Conservation (phyloP, 345 rosid species). For the Aegle marmelos region DNA sequence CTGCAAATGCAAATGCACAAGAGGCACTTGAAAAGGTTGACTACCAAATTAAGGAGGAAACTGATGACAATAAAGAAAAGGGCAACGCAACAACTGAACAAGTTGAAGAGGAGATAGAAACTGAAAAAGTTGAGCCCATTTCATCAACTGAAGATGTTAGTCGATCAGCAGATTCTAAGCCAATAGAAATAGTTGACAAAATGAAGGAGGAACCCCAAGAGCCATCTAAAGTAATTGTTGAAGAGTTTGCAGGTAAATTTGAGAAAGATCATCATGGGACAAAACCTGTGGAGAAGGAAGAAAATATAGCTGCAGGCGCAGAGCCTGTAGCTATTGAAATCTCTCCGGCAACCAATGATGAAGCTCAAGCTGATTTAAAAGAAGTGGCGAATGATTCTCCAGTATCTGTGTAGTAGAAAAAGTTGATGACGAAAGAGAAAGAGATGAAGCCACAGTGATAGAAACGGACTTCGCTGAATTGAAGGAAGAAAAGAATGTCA, state of each 20-base stretch:
- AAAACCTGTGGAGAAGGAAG: no score
- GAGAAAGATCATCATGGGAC: not conserved
- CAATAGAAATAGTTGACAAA: slow-evolving; percentile 9
- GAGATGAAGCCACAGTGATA: not conserved
- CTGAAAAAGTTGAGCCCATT: not conserved
- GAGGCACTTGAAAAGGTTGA: not conserved
- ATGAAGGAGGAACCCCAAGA: slow-evolving; percentile 10
- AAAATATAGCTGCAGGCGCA: no score
- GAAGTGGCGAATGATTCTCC: not conserved
- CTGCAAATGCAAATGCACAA: not conserved
- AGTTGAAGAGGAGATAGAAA: not conserved
- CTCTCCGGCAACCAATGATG: not conserved
- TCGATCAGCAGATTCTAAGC: not conserved
- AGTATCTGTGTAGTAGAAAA: not conserved
- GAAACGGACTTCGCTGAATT: not conserved
- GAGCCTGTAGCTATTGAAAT: not conserved
- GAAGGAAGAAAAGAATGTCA: slow-evolving; percentile 2
- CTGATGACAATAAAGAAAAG: not conserved
- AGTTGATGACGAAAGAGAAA: not conserved
- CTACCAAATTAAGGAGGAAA: not conserved
- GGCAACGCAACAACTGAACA: slow-evolving; percentile 12
- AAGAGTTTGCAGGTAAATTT: slow-evolving; percentile 1
- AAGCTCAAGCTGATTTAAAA: not conserved
- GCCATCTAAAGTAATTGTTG: not conserved
- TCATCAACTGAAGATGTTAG: slow-evolving; percentile 11